phyloP scores from a whole-genome alignment of 176 grass and related monocot genomes.

The Hyparrhenia diplandra region DNA sequence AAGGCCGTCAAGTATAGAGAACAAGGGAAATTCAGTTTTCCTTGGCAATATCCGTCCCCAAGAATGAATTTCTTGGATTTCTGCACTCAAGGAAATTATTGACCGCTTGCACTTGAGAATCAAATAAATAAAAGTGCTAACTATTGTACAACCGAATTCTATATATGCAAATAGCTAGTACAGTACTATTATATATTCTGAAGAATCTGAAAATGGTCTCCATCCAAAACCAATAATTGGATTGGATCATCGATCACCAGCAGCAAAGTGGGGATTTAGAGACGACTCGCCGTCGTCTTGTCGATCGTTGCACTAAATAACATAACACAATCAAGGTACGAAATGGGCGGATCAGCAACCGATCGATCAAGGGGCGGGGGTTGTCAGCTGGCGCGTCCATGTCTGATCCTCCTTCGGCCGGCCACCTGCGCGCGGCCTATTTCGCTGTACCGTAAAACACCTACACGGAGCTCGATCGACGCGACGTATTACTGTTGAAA shows the following conservation, averaged over 20 bases:
- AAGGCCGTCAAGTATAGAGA: too few species aligned
- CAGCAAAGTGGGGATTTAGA: neutral
- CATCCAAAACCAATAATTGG: neutral
- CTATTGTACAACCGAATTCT: too few species aligned
- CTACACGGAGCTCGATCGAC: neutral
- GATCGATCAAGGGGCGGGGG: neutral
- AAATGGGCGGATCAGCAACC: neutral
- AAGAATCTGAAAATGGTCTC: neutral
- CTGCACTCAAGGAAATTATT: too few species aligned
- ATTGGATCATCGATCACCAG: too few species aligned
- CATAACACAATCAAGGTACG: neutral
- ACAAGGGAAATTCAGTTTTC: too few species aligned
- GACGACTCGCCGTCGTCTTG: too few species aligned
- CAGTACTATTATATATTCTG: too few species aligned
- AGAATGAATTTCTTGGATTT: too few species aligned
- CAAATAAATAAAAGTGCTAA: too few species aligned
- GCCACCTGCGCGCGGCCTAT: neutral
- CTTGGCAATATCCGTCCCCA: too few species aligned
- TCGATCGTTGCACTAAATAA: neutral
- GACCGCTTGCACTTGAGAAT: too few species aligned
- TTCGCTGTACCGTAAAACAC: constrained; percentile 19
- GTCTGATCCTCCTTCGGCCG: neutral
- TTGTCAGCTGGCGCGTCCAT: neutral
- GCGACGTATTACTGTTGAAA: neutral
- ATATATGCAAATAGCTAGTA: too few species aligned